phyloP scores from a whole-genome alignment of 2,329 filamentous ascomycete species.

The Ophiocordyceps australis region DNA sequence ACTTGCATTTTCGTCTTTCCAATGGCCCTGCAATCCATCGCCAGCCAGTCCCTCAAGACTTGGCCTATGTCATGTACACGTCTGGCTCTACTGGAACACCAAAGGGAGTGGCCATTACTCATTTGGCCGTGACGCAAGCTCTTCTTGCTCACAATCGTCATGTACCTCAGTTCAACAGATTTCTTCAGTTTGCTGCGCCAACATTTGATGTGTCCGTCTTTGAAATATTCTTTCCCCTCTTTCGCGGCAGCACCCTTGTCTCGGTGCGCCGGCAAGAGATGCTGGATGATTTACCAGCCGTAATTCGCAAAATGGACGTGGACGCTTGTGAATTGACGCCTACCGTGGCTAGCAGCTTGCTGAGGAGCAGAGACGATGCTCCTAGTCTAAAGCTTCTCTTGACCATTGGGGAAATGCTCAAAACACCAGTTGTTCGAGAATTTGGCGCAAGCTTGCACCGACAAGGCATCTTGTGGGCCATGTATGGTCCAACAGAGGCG shows the following conservation, averaged over 20 bases:
- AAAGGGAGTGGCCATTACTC: slow-evolving; percentile 73
- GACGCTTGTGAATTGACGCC: slow-evolving; percentile 84
- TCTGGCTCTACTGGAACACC: slow-evolving; percentile 79
- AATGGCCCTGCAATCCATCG: slow-evolving; percentile 1
- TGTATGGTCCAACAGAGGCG: slow-evolving; percentile 90
- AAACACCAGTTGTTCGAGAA: slow-evolving; percentile 54
- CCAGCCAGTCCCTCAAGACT: slow-evolving; percentile 14
- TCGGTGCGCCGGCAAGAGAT: slow-evolving; percentile 50
- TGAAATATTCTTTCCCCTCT: slow-evolving; percentile 81
- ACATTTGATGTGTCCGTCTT: slow-evolving; percentile 94
- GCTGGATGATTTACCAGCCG: slow-evolving; percentile 54
- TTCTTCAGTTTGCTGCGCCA: slow-evolving; percentile 80
- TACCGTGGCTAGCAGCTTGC: slow-evolving; percentile 63
- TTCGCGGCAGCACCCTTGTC: slow-evolving; percentile 55
- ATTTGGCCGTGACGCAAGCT: slow-evolving; percentile 64
- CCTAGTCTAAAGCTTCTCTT: slow-evolving; percentile 54
- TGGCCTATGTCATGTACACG: slow-evolving; percentile 89
- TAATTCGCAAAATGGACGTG: slow-evolving; percentile 45
- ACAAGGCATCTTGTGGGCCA: slow-evolving; percentile 61
- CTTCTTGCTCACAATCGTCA: slow-evolving; percentile 64
- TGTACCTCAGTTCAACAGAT: slow-evolving; percentile 59
- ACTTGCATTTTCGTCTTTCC: background rate
- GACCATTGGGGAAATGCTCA: slow-evolving; percentile 90
- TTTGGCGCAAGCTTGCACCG: slow-evolving; percentile 44
- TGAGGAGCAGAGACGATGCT: slow-evolving; percentile 47